Evolutionary conservation across 495 filamentous ascomycete genomes (phyloP).

Genomic region (Penicillium diatomitis): DNA sequence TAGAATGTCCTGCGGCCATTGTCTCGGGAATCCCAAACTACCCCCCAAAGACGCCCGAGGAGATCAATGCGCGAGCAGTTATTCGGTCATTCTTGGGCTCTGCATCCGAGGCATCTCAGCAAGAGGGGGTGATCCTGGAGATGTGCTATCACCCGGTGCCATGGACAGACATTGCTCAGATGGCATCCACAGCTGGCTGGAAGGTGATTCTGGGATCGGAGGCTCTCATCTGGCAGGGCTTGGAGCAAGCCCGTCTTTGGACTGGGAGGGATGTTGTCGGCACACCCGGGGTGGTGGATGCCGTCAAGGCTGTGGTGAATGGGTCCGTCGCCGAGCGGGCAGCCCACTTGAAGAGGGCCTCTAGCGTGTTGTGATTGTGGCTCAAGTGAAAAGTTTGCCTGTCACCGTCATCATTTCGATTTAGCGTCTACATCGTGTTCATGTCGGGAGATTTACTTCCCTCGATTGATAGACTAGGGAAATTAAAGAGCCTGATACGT

Average conservation of each 20-base stretch:
- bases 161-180: conserved; percentile 51
- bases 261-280: conserved; percentile 43
- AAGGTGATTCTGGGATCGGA: conserved; percentile 61
- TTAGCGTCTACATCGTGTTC: too few relatives aligned
- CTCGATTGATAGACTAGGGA: too few relatives aligned
- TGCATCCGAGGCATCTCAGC: conserved; percentile 15
- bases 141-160: conserved; percentile 73
- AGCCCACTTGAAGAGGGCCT: conserved; percentile 11
- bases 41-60: conserved; percentile 48
- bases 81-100: conserved; percentile 44
- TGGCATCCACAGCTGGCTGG: conserved; percentile 53
- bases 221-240: conserved; percentile 65
- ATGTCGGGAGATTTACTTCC: too few relatives aligned
- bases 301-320: conserved; percentile 43
- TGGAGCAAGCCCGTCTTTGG: conserved; percentile 63
- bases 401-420: too few relatives aligned
- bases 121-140: conserved; percentile 60
- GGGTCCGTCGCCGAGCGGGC: conserved; percentile 27
- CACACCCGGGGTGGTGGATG: conserved; percentile 40
- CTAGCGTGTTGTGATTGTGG: conserved; percentile 9
- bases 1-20: conserved; percentile 51
- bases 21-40: conserved; percentile 65
- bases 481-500: too few relatives aligned
- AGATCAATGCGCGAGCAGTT: conserved; percentile 46
- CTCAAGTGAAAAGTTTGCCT: too few relatives aligned